Evolutionary conservation across 805 yeast species (phyloP).

Genomic region (Candida krabiensis): DNA sequence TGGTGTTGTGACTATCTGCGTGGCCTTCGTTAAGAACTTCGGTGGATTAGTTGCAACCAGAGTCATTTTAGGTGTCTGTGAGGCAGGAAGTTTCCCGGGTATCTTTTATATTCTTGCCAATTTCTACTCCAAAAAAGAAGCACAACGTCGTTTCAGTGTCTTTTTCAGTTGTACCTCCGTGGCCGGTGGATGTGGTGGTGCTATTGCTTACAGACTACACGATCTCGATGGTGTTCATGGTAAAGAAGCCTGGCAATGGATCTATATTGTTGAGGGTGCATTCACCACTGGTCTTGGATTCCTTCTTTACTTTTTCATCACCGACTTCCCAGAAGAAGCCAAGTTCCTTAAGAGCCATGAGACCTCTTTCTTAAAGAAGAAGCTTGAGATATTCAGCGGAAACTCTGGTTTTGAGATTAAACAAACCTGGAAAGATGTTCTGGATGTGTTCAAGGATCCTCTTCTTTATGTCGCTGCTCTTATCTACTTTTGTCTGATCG

Average conservation of each 20-base stretch:
- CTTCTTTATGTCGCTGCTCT: slow-evolving; percentile 57
- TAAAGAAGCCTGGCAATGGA: slow-evolving; percentile 46
- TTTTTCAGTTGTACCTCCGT: slow-evolving; percentile 71
- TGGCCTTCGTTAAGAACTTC: slow-evolving; percentile 62
- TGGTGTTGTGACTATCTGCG: slow-evolving; percentile 62
- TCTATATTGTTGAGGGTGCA: slow-evolving; percentile 41
- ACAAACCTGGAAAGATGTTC: slow-evolving; percentile 45
- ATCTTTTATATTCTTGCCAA: slow-evolving; percentile 68
- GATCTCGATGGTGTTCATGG: slow-evolving; percentile 51
- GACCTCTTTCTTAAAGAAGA: slow-evolving; percentile 53
- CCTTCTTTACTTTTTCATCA: slow-evolving; percentile 45
- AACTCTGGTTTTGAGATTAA: slow-evolving; percentile 51
- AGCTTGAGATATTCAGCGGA: slow-evolving; percentile 54
- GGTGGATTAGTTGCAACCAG: slow-evolving; percentile 63
- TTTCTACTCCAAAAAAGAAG: slow-evolving; percentile 63
- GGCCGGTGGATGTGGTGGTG: slow-evolving; percentile 80
- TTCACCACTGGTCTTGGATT: slow-evolving; percentile 35
- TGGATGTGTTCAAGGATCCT: slow-evolving; percentile 57
- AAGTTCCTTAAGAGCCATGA: slow-evolving; percentile 53
- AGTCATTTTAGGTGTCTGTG: slow-evolving; percentile 64
- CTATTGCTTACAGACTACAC: slow-evolving; percentile 64
- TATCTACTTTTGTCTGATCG: slow-evolving; percentile 62
- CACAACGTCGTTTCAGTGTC: slow-evolving; percentile 67
- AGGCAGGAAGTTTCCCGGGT: slow-evolving; percentile 74
- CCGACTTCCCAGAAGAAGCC: slow-evolving; percentile 74